Percentiles rank a stretch among this genome's conserved stretches.
phyloP scores from a whole-genome alignment of 495 filamentous ascomycete species.

The Tuber melanosporum region DNA sequence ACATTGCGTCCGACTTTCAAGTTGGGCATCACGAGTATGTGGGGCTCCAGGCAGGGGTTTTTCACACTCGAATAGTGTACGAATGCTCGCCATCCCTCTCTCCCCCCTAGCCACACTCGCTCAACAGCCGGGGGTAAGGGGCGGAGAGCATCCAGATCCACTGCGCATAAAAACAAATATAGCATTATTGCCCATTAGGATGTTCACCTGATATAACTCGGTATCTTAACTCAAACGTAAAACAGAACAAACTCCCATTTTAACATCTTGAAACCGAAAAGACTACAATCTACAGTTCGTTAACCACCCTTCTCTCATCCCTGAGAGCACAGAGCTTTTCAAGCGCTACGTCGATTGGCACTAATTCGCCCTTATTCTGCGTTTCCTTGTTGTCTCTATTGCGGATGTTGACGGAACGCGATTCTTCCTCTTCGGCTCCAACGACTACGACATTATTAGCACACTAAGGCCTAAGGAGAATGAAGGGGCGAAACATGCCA shows the following conservation, averaged over 20 bases:
- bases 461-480: neutral
- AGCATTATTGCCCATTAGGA: neutral
- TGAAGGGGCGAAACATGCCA: conserved; percentile 47
- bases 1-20: too few relatives aligned
- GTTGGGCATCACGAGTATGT: neutral
- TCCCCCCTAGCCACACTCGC: neutral
- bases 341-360: conserved; percentile 70
- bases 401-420: conserved; percentile 75
- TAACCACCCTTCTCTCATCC: conserved; percentile 49
- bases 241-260: neutral
- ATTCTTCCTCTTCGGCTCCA: conserved; percentile 71
- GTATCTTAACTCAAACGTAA: neutral
- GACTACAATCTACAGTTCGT: conserved; percentile 10
- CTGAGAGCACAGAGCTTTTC: conserved; percentile 63
- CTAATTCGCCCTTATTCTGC: conserved; percentile 65
- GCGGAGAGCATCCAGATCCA: neutral
- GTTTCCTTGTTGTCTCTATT: conserved; percentile 80
- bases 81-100: neutral
- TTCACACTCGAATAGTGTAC: neutral
- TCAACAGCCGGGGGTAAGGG: neutral
- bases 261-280: neutral
- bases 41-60: neutral
- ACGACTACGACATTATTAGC: conserved; percentile 54
- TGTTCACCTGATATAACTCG: neutral
- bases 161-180: neutral